A percentile compares a stretch with the other conserved stretches of the same genome.
These are phyloP conservation scores for Solanum ossicruentum DNA, from an alignment of 257 asterid species.

Conservation along the genomic window DNA sequence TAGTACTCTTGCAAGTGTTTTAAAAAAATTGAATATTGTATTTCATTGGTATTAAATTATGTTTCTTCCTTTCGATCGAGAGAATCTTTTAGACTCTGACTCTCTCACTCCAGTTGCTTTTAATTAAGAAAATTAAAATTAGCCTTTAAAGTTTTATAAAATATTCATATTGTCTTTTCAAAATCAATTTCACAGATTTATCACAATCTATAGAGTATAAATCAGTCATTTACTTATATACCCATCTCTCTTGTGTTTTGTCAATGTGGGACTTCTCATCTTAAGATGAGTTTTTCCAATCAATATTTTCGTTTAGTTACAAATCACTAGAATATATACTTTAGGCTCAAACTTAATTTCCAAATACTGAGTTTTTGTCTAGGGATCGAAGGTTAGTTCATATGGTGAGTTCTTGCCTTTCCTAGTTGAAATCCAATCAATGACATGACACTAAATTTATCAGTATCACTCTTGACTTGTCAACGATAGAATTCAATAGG, in stretches of 20 bases:
- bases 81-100: neutral
- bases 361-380: neutral
- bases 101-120: too few relatives aligned
- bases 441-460: neutral
- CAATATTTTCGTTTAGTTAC: too few relatives aligned
- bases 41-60: neutral
- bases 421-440: too few relatives aligned
- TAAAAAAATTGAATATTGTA: neutral
- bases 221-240: too few relatives aligned
- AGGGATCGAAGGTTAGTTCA: neutral
- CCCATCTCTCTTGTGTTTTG: too few relatives aligned
- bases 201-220: too few relatives aligned
- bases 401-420: neutral
- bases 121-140: neutral
- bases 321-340: neutral
- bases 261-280: too few relatives aligned
- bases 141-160: too few relatives aligned
- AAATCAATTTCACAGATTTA: neutral
- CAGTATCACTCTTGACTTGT: neutral
- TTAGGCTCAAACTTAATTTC: neutral
- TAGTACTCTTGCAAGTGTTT: neutral
- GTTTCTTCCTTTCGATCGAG: neutral
- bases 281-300: too few relatives aligned
- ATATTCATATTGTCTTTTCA: too few relatives aligned
- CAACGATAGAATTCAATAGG: neutral